phyloP scores from a whole-genome alignment of 2,329 filamentous ascomycete genomes.

The Rhinocladiella similis region DNA sequence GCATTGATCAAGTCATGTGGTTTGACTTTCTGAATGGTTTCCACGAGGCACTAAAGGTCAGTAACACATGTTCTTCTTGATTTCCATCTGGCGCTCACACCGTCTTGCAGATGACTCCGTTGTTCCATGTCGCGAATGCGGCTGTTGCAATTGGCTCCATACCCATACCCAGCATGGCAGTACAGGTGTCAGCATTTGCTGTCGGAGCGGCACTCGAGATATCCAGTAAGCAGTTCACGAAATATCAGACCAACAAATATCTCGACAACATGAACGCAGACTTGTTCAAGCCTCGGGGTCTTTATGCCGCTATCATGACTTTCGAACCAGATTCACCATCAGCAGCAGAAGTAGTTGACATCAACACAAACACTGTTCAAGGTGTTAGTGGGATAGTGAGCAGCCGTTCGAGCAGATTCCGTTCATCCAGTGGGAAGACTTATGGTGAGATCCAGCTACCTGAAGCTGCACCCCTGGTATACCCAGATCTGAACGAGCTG shows the following conservation, averaged over 20 bases:
- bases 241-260: slow-evolving; percentile 50
- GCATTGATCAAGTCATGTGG: slow-evolving; percentile 50
- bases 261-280: slow-evolving; percentile 57
- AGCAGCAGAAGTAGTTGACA: slow-evolving; percentile 41
- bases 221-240: slow-evolving; percentile 13
- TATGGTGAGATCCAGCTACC: slow-evolving; percentile 40
- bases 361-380: no score
- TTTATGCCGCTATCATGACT: slow-evolving; percentile 56
- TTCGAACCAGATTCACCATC: slow-evolving; percentile 44
- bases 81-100: background rate
- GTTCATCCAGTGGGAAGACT: slow-evolving; percentile 24
- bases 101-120: background rate
- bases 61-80: background rate
- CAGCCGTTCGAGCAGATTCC: slow-evolving; percentile 3
- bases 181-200: slow-evolving; percentile 4
- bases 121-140: slow-evolving; percentile 19
- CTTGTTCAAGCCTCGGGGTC: slow-evolving; percentile 57
- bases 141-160: slow-evolving; percentile 7
- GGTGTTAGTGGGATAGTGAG: no score
- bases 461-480: slow-evolving; percentile 50
- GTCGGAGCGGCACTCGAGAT: slow-evolving; percentile 1
- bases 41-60: slow-evolving; percentile 31
- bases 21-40: slow-evolving; percentile 50
- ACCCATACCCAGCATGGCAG: slow-evolving; percentile 3
- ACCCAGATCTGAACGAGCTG: slow-evolving; percentile 37